Percentiles rank a stretch among this genome's conserved stretches.
phyloP scores from a whole-genome alignment of 1,284 basidiomycete genomes.

The Leccinum pallidistipes region DNA sequence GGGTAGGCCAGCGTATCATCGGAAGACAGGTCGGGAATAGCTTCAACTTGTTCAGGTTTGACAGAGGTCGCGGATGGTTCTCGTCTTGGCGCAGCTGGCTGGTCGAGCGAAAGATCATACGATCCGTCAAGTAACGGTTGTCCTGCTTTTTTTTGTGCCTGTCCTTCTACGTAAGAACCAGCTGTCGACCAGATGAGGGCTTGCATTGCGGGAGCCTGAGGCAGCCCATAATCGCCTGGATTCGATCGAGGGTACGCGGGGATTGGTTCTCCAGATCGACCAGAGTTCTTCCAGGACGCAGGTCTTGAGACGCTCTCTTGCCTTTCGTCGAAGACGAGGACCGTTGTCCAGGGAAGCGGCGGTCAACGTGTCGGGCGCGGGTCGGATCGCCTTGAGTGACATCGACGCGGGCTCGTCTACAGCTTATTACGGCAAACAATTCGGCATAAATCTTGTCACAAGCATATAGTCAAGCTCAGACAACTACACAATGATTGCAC shows the following conservation, averaged over 20 bases:
- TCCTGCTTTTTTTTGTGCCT: constrained; percentile 26
- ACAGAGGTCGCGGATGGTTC: constrained; percentile 4
- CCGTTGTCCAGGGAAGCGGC: neutral
- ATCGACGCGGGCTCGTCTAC: neutral
- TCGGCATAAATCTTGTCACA: neutral
- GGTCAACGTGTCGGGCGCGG: neutral
- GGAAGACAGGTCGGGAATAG: constrained; percentile 14
- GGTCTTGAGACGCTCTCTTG: constrained; percentile 17
- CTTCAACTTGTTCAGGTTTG: constrained; percentile 7
- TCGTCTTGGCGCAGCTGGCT: constrained; percentile 6
- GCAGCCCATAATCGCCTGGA: constrained; percentile 30
- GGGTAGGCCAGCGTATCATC: constrained; percentile 28
- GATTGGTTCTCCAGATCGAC: constrained; percentile 31
- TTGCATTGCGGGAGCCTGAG: constrained; percentile 25
- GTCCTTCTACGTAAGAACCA: constrained; percentile 32
- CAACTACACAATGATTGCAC: neutral
- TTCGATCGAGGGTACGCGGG: constrained; percentile 30
- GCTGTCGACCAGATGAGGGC: constrained; percentile 18
- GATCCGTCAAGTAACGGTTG: constrained; percentile 17
- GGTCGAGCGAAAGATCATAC: constrained; percentile 26
- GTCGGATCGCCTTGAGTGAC: neutral
- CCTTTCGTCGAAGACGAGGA: constrained; percentile 4
- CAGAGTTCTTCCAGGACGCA: constrained; percentile 28
- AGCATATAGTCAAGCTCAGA: neutral
- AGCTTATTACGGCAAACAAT: neutral